Conservation (phyloP, 208 protist species). For the Wallacemonas sp. region DNA sequence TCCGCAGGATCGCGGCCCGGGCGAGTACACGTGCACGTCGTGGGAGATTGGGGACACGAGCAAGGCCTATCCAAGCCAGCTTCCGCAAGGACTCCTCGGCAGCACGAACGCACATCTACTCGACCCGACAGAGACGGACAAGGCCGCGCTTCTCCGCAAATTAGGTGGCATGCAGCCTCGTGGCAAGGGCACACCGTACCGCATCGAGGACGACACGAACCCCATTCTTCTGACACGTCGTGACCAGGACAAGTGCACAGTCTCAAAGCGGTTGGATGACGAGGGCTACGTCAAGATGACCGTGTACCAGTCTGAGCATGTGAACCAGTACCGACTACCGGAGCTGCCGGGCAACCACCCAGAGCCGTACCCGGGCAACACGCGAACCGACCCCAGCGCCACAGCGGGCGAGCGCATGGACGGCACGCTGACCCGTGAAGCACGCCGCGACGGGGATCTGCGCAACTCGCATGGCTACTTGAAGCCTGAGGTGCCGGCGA, state of each 20-base stretch:
- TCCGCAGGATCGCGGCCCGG: slow-evolving; percentile 13
- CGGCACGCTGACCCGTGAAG: slow-evolving; percentile 46
- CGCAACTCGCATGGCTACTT: slow-evolving; percentile 80
- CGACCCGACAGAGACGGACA: slow-evolving; percentile 44
- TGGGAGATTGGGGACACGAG: slow-evolving; percentile 77
- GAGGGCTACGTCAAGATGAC: slow-evolving; percentile 73
- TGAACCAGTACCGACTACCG: slow-evolving; percentile 65
- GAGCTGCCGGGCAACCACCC: slow-evolving; percentile 64
- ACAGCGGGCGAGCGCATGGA: slow-evolving; percentile 56
- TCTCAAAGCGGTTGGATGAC: slow-evolving; percentile 63
- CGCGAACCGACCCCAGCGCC: slow-evolving; percentile 24
- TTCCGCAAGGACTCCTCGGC: slow-evolving; percentile 55
- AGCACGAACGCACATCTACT: slow-evolving; percentile 48
- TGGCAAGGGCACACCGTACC: slow-evolving; percentile 18
- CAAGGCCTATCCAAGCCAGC: slow-evolving; percentile 65
- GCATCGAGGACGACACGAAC: slow-evolving; percentile 61
- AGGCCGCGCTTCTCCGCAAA: slow-evolving; percentile 54
- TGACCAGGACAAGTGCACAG: slow-evolving; percentile 50
- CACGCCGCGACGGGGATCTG: slow-evolving; percentile 28
- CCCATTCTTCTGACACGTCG: slow-evolving; percentile 44
- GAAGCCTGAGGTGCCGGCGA: slow-evolving; percentile 22
- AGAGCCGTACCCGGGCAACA: slow-evolving; percentile 21
- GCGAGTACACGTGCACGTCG: slow-evolving; percentile 71
- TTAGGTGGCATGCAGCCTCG: slow-evolving; percentile 38
- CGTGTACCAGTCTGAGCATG: slow-evolving; percentile 68